Evolutionary conservation across 164 flowering plant species (phyloP).

Genomic region (Magnolia officinalis): DNA sequence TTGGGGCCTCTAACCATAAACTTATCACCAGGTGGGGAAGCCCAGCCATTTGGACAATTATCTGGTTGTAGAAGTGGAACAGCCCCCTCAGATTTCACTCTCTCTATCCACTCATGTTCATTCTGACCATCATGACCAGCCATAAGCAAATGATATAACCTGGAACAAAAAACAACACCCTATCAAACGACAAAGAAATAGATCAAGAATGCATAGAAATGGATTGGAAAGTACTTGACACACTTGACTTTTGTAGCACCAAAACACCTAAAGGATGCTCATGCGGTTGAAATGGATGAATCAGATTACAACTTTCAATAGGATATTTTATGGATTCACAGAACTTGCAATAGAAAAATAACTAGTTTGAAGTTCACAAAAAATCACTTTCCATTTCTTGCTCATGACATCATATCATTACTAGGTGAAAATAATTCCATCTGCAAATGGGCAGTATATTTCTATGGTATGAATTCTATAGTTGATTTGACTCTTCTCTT

Average conservation of each 20-base stretch:
- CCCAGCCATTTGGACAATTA: slow-evolving; percentile 77
- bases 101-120: slow-evolving; percentile 34
- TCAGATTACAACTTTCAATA: neutral
- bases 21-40: slow-evolving; percentile 63
- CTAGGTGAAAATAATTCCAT: neutral
- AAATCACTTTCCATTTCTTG: neutral
- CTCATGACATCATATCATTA: neutral
- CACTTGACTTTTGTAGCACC: neutral
- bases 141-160: neutral
- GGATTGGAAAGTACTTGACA: neutral
- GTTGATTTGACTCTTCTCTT: neutral
- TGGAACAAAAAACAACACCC: neutral
- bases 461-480: neutral
- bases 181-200: neutral
- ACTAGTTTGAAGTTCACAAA: neutral
- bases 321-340: neutral
- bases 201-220: neutral
- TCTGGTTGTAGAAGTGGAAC: slow-evolving; percentile 71
- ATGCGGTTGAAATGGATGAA: neutral
- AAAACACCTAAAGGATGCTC: neutral
- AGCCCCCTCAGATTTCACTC: slow-evolving; percentile 60
- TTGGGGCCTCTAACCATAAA: slow-evolving; percentile 87
- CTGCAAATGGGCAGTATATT: neutral
- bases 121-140: slow-evolving; percentile 32
- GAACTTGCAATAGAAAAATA: neutral